Conservation (phyloP, 2,329 filamentous ascomycete genomes). For the Colletotrichum plurivorum region DNA sequence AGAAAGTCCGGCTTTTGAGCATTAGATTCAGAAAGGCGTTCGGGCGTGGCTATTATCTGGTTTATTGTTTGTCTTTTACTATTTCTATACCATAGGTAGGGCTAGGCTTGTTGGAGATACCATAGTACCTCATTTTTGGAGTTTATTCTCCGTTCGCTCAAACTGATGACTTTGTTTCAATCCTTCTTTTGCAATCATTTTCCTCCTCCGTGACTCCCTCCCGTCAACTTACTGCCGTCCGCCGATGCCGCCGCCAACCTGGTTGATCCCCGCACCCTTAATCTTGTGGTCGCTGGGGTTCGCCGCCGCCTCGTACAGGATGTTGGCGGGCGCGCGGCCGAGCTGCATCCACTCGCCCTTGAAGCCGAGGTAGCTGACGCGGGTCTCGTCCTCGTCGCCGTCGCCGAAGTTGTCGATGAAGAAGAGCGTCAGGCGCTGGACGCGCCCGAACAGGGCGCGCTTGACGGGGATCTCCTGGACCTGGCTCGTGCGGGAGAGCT, state of each 20-base stretch:
- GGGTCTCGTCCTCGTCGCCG: constrained; percentile 84
- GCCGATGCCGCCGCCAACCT: constrained; percentile 70
- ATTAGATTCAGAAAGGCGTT: neutral
- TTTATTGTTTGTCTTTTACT: constrained; percentile 7
- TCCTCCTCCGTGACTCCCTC: neutral
- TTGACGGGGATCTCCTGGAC: constrained; percentile 91
- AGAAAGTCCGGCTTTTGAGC: constrained; percentile 35
- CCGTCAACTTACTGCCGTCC: constrained; percentile 42
- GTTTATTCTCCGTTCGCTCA: neutral
- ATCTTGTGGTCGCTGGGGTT: constrained; percentile 89
- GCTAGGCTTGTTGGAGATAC: constrained; percentile 21
- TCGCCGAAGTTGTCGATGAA: constrained; percentile 91
- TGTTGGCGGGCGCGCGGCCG: constrained; percentile 84
- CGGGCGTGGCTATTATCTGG: neutral
- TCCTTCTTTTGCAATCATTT: too few relatives aligned
- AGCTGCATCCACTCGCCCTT: constrained; percentile 89
- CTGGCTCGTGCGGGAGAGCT: constrained; percentile 83
- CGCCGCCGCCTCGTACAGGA: constrained; percentile 93
- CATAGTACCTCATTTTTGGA: constrained; percentile 3
- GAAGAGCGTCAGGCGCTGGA: constrained; percentile 87
- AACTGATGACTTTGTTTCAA: too few relatives aligned
- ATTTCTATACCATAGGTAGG: constrained; percentile 10
- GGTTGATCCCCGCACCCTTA: constrained; percentile 68
- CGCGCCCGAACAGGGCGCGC: constrained; percentile 88
- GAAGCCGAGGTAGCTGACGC: constrained; percentile 77